Base-by-base conservation (phyloP, 1,139 yeast species). In the Suzukiozyma palmioleophila region DNA sequence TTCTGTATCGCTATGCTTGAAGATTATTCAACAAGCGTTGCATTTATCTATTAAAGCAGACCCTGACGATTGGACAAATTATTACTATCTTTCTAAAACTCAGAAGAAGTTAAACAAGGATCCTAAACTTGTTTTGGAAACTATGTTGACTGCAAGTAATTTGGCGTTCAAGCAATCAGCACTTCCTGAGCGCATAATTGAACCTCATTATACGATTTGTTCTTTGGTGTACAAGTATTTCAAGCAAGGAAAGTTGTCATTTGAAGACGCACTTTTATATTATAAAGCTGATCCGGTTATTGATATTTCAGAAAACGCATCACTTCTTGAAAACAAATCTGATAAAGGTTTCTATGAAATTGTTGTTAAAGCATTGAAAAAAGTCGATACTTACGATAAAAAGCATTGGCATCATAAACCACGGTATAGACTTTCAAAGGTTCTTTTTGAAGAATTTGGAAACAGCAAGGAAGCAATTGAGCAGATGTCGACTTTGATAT, bases 401-500 rank as follows among this genome's bases (percentile, higher is more conserved):
- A 85, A 81, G 56, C 87, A 81, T 41, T 89, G 97, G 97, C 95
- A 89, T 39, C 98, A 92, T 53, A 77, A 85, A 39, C 95, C 97
- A 1, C 72, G 79, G 3, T 89, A 75, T 53, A 68, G 90, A 43
- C 64, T 86, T n/a, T 87, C 97, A 0, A 68, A 64, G 39, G 77
- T 89, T 8, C 62, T 71, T 14, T 74, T 66, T 40, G 78, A 80
- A 2, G 82, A 79, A 9, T 70, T 78, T 32, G 57, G 66, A 1
- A 79, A 85, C 40, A 51, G 64, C 7, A 60, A 62, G 1, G 69
- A 63, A 1, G 95, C 97, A 0, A 66, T 73, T 38, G 75, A 75
- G 11, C 87, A 83, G 46, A 77, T 92, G 77, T 64, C 76, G 2
- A 56, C 69, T 1, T 66, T 87, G 24, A 75, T 90, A 39, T 74